Base-by-base conservation (phyloP, 257 asterid genomes). In the Solanum etuberosum region DNA sequence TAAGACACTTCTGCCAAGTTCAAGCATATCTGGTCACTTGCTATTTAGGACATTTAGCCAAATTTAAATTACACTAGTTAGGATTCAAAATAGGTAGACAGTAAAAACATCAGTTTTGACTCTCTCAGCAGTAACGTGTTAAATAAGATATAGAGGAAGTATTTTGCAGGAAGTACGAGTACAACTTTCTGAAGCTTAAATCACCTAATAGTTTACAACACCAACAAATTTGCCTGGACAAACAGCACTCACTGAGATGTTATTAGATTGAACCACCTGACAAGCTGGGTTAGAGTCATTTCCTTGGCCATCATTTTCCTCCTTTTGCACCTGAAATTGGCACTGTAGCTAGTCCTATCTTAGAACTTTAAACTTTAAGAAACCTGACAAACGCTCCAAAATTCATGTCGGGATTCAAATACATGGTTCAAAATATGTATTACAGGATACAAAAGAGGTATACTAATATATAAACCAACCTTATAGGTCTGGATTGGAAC, bases 401-500 rank as follows among this genome's bases (percentile, higher is more conserved):
- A 31, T 31, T 70, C 40, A 7, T 6, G 40, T 8, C 40, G 31
- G 76, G 12, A 70, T 70, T 31, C n/a, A 31, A 29, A 70, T 31
- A 70, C n/a, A 15, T 14, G 38, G 38, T 3, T 35, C 38, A 35
- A 3, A 35, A 35, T 63, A 85, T 32, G 34, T 32, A 32, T 32
- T 32, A 3, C 34, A 32, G 34, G 34, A 32, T 32, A 32, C 34
- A 32, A 32, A 32, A 32, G 34, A 32, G 34, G 34, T 3, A 34
- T 35, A 21, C 27, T 9, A 72, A 37, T 31, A 84, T 27, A 71
- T 23, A 84, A 32, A n/a, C 83, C 32, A 81, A 91, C 93, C 92
- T 85, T 87, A 71, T 87, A 34, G n/a, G 27, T 14, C 68, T 84
- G 81, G 43, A 83, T 32, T 5, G 90, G 91, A 43, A 89, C 87